Evolutionary conservation across 352 stramenopile genomes (phyloP).

Genomic region (Pythium coloratum): DNA sequence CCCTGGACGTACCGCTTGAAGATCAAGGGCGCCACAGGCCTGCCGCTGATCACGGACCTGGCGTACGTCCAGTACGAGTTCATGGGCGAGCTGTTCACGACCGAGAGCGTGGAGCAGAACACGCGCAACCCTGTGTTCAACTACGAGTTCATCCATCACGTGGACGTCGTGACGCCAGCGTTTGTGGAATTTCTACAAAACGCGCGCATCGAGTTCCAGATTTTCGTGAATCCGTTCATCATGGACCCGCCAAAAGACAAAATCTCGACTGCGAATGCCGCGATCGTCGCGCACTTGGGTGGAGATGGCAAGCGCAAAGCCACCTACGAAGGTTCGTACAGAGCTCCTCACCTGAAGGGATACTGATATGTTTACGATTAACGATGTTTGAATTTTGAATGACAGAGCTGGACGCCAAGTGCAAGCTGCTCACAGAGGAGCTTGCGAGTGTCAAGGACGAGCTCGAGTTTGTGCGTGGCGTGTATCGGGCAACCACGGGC

Average conservation of each 20-base stretch:
- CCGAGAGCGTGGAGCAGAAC: conserved; percentile 89
- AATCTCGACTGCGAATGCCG: conserved; percentile 74
- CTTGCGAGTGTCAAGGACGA: conserved; percentile 43
- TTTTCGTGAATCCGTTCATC: conserved; percentile 90
- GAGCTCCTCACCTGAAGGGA: neutral
- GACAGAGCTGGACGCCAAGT: conserved; percentile 62
- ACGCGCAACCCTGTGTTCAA: conserved; percentile 88
- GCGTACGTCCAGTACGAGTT: conserved; percentile 95
- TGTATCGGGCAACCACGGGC: conserved; percentile 46
- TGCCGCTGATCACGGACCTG: conserved; percentile 89
- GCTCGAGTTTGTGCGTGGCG: conserved; percentile 47
- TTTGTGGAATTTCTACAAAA: conserved; percentile 88
- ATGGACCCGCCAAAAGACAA: conserved; percentile 81
- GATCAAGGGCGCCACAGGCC: conserved; percentile 78
- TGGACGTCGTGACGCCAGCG: conserved; percentile 82
- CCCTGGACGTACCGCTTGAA: conserved; percentile 89
- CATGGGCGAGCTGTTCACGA: conserved; percentile 90
- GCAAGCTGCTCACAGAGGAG: conserved; percentile 40
- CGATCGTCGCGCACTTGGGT: conserved; percentile 64
- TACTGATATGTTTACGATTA: neutral
- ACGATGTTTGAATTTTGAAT: neutral
- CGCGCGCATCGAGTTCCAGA: conserved; percentile 81
- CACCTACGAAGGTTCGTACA: conserved; percentile 24
- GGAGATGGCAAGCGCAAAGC: conserved; percentile 42
- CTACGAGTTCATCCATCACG: conserved; percentile 87